Base-by-base conservation (phyloP, 805 yeast species). In the Teunomyces funiuensis region DNA sequence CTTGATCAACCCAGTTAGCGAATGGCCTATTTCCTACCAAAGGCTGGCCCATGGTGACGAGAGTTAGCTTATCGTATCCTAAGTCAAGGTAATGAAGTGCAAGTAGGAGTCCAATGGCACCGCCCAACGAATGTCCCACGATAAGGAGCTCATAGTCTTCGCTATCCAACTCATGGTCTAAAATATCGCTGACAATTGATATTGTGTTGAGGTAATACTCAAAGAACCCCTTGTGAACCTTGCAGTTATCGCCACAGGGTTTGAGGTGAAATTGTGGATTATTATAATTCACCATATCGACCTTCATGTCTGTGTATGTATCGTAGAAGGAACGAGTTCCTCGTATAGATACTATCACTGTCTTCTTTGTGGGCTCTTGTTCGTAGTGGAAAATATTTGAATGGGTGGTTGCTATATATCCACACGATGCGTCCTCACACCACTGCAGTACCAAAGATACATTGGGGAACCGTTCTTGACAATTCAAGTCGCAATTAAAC, bases 21-120 rank as follows among this genome's bases (percentile, higher is more conserved):
- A 72, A 69, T n/a, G 51, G 52, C 13, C 51, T 43, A 47, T 73
- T 71, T 2, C 77, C 77, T 5, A 69, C 43, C 16, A 68, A 54
- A 0, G 77, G 77, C 50, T 64, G 76, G 2, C 76, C 77, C 67
- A 71, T 60, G 1, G 76, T 70, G 4, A 69, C 61, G 28, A 72
- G 34, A 0, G 59, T 54, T 28, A 61, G 36, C 16, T 57, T 54
- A 13, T 61, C 55, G 41, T 51, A 61, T 2, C 72, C 71, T 39
- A 58, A 44, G 43, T 64, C 69, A 8, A 65, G 50, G 39, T 58
- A 64, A 40, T 69, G 65, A 11, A 71, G 51, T 5, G 65, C 65
- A 9, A 71, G 45, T 2, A 73, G 50, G 10, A 66, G 47, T 0
- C 67, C 71, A 23, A 71, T 61, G 2, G 73, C 58, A 3, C 76